Percentiles rank a stretch among this genome's conserved stretches.
Evolutionary conservation across 768 basidiomycete genomes (phyloP).

Genomic region (Trametes elegans): DNA sequence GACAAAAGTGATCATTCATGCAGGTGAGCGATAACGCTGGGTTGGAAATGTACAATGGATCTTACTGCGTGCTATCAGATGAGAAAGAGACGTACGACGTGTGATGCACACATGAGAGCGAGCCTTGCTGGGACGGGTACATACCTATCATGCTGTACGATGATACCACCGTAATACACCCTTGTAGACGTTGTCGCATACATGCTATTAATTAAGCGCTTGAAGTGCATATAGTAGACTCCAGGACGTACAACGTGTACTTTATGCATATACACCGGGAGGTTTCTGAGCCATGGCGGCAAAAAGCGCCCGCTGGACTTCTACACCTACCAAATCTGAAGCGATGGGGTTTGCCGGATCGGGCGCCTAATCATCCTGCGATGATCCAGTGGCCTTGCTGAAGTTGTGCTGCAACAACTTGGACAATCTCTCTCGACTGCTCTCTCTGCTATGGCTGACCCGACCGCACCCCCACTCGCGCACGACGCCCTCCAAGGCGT

Average conservation of each 20-base stretch:
- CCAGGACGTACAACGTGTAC: too few relatives aligned
- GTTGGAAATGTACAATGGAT: too few relatives aligned
- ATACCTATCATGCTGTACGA: constrained; percentile 4
- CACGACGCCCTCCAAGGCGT: constrained; percentile 29
- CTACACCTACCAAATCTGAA: neutral
- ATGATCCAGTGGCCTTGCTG: neutral
- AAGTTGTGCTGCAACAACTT: neutral
- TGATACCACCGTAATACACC: constrained; percentile 1
- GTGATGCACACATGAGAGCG: neutral
- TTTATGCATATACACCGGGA: neutral
- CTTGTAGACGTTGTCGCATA: too few relatives aligned
- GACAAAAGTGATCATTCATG: neutral
- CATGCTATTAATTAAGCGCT: too few relatives aligned
- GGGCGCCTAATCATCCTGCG: neutral
- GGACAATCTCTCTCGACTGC: neutral
- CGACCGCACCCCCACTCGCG: constrained; percentile 32
- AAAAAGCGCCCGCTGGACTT: neutral
- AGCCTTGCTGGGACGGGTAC: too few relatives aligned
- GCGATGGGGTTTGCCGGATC: neutral
- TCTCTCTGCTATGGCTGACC: constrained; percentile 34
- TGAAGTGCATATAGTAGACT: too few relatives aligned
- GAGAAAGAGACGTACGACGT: neutral
- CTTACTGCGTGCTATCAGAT: neutral
- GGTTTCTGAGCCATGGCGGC: too few relatives aligned
- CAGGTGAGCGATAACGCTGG: neutral